Evolutionary conservation across 805 yeast genomes (phyloP), one percentile per base, ranked within the genome.

Genomic region (Metschnikowia reukaufii): DNA sequence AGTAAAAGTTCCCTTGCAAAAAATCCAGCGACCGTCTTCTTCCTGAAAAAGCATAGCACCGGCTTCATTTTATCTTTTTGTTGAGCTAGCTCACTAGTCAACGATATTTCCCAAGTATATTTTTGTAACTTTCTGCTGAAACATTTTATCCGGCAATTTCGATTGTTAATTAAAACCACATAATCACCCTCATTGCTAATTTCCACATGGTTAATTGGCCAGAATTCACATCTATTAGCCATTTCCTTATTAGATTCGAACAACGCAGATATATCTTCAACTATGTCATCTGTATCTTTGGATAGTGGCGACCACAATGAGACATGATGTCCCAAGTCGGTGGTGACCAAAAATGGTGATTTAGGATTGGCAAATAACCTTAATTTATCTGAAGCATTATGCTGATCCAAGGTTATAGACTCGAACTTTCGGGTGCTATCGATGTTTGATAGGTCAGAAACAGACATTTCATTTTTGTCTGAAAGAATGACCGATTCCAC

Each of bases 241-340:
- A 77, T 77, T 13, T 23, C 25, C 6, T 34, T 29, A 6, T 29
- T 37, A 9, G 47, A 20, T 38, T 67, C 42, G 75, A 83, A 41
- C 66, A 62, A 34, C 73, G 86, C 61, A 0, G 67, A 45, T 7
- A 68, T 57, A 32, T 63, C 56, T 1, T 63, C 55, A 1, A 72
- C 70, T 5, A 19, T 25, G 0, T 53, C 49, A 3, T 36, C 38
- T 7, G 44, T 34, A 16, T 50, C 39, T 17, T 60, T 63, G 8
- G 50, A 29, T 45, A 82, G 60, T 3, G 90, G 90, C 0, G 87
- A 83, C 95, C 95, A 88, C 9, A 87, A 79, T 27, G 81, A 62
- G 4, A 88, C 74, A 49, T 75, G 78, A 55, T 85, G 90, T 56
- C 88, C 95, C 59, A 88, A 67, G 4, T 91, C 92, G 21, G 85